Base-by-base conservation (phyloP, 106 monocot species). In the Alisma plantagoaquatica region DNA sequence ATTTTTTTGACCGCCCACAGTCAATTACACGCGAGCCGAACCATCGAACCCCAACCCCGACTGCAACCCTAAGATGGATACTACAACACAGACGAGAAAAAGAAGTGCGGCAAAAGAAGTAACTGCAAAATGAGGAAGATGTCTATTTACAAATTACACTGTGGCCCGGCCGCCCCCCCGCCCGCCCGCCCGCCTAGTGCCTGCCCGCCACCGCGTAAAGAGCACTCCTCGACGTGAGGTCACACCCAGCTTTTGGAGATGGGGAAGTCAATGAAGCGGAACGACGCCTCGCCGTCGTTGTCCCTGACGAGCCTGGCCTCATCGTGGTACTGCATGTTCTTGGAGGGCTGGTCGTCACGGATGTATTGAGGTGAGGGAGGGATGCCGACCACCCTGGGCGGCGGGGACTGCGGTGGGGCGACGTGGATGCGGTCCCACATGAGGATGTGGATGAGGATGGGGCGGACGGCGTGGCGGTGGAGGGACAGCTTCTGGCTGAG, bases 401-500 rank as follows among this genome's bases (percentile, higher is more conserved):
- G 35, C 29, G 27, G 17, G 47, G 5, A 18, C 31, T 12, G 2
- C 30, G 3, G 26, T 4, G 51, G 51, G 1, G 31, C 22, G 19
- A 18, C 20, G 20, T 8, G 18, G 43, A n/a, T 43, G 27, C 57
- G 62, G 25, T 86, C 85, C 85, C 85, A 86, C 70, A 80, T 76
- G 61, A 86, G 65, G 45, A 86, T 50, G 27, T 86, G 80, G 48
- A 86, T 33, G 16, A 77, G 32, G 50, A 86, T 71, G 2, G 85
- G 66, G 11, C 57, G 62, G 17, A 73, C 44, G 2, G 85, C 85
- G 17, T 86, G 85, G 51, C 80, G 80, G 55, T 86, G 80, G 27
- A 86, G 63, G 2, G 85, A 86, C 49, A 86, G 85, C 55, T 86
- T 86, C 51, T 74, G 73, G 73, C 85, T 86, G 28, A 86, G 73